Evolutionary conservation across 257 asterid genomes (phyloP).

Genomic region (Datura wrightii): DNA sequence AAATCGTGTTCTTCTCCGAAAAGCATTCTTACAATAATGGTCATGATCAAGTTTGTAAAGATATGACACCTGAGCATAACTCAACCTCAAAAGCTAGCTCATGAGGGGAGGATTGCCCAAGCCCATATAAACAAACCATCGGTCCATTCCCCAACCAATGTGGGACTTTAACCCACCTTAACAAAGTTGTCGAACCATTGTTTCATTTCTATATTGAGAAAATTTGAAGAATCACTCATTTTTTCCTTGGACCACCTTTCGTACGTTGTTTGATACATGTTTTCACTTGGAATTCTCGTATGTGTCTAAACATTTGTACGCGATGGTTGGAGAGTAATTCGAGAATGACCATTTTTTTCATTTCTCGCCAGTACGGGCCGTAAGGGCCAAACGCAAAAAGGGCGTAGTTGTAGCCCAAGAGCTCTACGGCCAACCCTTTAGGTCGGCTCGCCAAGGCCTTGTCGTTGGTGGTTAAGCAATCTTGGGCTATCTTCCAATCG

Average conservation of each 20-base stretch:
- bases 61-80: too few relatives aligned
- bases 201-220: constrained; percentile 34
- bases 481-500: constrained; percentile 34
- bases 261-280: constrained; percentile 30
- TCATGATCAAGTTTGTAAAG: constrained; percentile 30
- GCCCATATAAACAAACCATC: too few relatives aligned
- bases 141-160: too few relatives aligned
- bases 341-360: constrained; percentile 33
- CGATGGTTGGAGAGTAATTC: constrained; percentile 39
- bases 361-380: constrained; percentile 40
- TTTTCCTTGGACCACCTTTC: too few relatives aligned
- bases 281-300: constrained; percentile 31
- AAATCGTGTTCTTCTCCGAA: constrained; percentile 30
- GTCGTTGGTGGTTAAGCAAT: constrained; percentile 24
- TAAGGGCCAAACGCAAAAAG: constrained; percentile 35
- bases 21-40: constrained; percentile 36
- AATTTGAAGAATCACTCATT: background rate
- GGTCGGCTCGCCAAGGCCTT: constrained; percentile 32
- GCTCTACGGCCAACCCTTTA: background rate
- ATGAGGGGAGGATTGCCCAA: too few relatives aligned
- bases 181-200: constrained; percentile 39
- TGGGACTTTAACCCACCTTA: too few relatives aligned
- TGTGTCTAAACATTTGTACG: constrained; percentile 35
- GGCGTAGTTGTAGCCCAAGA: constrained; percentile 38
- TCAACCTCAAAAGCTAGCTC: too few relatives aligned